Conservation (phyloP, 2,329 filamentous ascomycete genomes). For the Trichoderma atrobrunneum region DNA sequence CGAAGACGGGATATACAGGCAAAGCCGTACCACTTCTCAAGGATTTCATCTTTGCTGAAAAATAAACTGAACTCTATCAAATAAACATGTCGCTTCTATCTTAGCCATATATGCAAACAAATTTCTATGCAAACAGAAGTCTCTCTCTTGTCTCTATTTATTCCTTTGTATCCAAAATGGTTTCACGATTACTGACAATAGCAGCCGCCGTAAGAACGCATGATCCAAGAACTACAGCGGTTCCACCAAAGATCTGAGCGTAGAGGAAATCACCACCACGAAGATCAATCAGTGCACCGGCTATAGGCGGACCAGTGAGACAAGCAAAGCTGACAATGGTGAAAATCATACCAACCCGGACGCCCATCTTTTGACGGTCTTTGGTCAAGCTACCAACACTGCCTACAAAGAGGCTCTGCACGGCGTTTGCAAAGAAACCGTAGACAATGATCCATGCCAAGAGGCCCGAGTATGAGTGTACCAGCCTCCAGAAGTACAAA, state of each 20-base stretch:
- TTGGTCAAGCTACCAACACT: background rate
- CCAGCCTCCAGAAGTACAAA: background rate
- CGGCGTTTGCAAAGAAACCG: background rate
- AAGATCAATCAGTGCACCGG: background rate
- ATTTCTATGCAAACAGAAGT: background rate
- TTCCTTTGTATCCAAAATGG: background rate
- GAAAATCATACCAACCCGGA: background rate
- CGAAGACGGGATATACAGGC: background rate
- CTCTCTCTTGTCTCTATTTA: background rate
- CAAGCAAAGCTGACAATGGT: background rate
- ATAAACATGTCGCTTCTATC: too few species aligned
- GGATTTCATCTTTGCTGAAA: background rate
- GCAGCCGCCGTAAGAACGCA: background rate
- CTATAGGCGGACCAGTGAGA: background rate
- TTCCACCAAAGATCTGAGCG: background rate
- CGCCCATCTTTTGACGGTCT: background rate
- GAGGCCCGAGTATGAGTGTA: background rate
- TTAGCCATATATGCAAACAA: too few species aligned
- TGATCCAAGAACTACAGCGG: background rate
- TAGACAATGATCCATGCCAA: background rate
- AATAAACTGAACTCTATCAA: background rate
- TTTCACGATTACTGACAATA: background rate
- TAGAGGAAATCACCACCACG: background rate
- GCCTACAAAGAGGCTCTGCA: background rate
- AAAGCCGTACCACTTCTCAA: background rate